Conservation (phyloP, 169 alveolate genomes). For the Plasmodium falciparum region DNA sequence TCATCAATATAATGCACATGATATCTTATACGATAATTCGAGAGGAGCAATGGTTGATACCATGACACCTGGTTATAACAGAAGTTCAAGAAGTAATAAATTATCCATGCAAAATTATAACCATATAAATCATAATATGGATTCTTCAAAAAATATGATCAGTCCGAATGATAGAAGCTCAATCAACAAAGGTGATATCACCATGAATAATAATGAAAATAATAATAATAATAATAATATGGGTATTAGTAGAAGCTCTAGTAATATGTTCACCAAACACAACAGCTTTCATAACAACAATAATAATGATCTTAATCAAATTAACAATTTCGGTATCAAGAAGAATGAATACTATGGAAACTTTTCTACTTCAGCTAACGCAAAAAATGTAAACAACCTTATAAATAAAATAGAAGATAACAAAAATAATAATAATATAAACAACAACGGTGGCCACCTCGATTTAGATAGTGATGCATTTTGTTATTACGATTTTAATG, state of each 20-base stretch:
- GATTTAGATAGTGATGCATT: slow-evolving; percentile 70
- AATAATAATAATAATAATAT: slow-evolving; percentile 6
- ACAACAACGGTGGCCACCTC: not conserved
- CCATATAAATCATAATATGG: not conserved
- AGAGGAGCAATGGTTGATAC: slow-evolving; percentile 26
- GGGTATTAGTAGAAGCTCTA: not conserved
- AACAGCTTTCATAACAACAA: slow-evolving; percentile 26
- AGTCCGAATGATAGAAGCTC: not conserved
- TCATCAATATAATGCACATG: not conserved
- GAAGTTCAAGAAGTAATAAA: slow-evolving; percentile 20
- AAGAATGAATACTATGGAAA: slow-evolving; percentile 25
- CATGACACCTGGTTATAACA: not conserved
- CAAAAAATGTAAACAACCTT: slow-evolving; percentile 11
- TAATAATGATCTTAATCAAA: slow-evolving; percentile 12
- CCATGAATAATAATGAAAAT: not conserved
- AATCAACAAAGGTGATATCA: not conserved
- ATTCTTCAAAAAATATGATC: not conserved
- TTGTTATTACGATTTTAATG: slow-evolving; percentile 45
- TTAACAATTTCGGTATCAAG: slow-evolving; percentile 6
- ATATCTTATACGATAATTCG: slow-evolving; percentile 16
- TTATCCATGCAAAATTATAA: not conserved
- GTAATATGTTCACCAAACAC: slow-evolving; percentile 13
- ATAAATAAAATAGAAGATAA: slow-evolving; percentile 19
- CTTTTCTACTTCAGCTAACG: slow-evolving; percentile 11
- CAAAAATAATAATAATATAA: slow-evolving; percentile 2